Base-by-base conservation (phyloP, 192 early-diverging fungal species). In the Paraglomus brasilianum region DNA sequence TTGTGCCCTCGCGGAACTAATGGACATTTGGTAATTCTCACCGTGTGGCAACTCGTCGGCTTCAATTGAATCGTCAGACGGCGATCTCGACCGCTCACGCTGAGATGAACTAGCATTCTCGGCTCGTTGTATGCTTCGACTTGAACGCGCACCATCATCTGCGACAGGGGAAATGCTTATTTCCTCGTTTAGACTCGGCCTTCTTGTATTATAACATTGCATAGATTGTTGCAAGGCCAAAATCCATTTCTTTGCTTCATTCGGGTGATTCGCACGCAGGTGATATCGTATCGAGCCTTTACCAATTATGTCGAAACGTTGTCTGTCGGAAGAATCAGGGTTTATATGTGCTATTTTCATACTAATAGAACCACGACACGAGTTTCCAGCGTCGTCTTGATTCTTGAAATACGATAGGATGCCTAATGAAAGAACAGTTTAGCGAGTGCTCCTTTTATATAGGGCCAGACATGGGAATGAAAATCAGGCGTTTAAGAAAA, bases 391-490 rank as follows among this genome's bases (percentile, higher is more conserved):
- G 67, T 93, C 90, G 48, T 86, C 86, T 60, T 87, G 80, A 71
- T 89, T 85, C 61, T 92, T 89, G 80, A 88, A 94, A 71, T 94
- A 94, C 1, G 88, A 90, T n/a, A 92, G 75, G 17, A 86, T 88
- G 43, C 71, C 71, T 72, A 39, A n/a, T 10, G 10, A n/a, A 58
- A 11, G 56, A 22, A 21, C n/a, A 21, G 48, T 0, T 49, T 15
- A 49, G 48, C 15, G 48, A 17, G 48, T 15, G 48, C 0, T 15
- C 15, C 15, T 9, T 38, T 22, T 19, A n/a, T n/a, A n/a, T n/a
- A n/a, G n/a, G n/a, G n/a, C n/a, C n/a, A 55, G 17, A 55, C 24
- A 21, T 11, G 5, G 52, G 8, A 11, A 11, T 21, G 24, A 55
- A 17, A 24, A 55, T 21, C 7, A 55, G 52, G 17, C 5, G 17